A percentile compares a stretch with the other conserved stretches of the same genome.
These are phyloP conservation scores for Pestalotiopsis sp. DNA, from an alignment of 2,329 filamentous ascomycete species.

Conservation along the genomic window DNA sequence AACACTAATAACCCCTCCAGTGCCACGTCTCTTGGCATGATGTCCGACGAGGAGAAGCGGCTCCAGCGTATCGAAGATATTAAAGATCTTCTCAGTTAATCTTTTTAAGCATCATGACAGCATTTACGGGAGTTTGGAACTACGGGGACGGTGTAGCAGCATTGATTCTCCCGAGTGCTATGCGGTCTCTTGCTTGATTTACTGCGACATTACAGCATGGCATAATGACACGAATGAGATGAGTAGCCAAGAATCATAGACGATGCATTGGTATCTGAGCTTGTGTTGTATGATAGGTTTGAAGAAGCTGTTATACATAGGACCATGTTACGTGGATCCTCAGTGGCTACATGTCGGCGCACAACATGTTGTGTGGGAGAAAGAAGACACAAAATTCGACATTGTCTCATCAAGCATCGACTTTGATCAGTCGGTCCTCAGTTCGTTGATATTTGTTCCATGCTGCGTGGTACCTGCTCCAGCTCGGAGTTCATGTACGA, in stretches of 20 bases:
- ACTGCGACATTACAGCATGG: not conserved
- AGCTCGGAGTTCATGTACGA: no score
- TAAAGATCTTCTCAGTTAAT: slow-evolving; percentile 75
- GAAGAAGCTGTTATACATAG: not conserved
- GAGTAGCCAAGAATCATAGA: not conserved
- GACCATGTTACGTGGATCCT: no score
- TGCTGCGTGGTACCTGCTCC: no score
- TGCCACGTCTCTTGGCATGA: slow-evolving; percentile 93
- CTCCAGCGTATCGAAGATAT: slow-evolving; percentile 91
- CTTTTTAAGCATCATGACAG: not conserved
- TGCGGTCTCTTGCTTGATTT: not conserved
- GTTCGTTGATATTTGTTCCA: no score
- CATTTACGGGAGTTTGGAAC: slow-evolving; percentile 7
- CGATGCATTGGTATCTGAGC: not conserved
- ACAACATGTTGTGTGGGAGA: no score
- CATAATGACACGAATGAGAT: not conserved
- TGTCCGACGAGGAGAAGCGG: slow-evolving; percentile 91
- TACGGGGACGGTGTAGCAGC: not conserved
- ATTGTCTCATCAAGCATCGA: no score
- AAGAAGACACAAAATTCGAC: no score
- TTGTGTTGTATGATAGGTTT: not conserved
- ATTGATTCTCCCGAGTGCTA: not conserved
- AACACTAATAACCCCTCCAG: slow-evolving; percentile 46
- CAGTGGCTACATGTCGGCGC: no score
- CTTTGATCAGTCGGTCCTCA: no score